These are phyloP conservation scores for Wickerhamiella bombiphila DNA, from an alignment of 805 yeast genomes.

Conservation along the genomic window DNA sequence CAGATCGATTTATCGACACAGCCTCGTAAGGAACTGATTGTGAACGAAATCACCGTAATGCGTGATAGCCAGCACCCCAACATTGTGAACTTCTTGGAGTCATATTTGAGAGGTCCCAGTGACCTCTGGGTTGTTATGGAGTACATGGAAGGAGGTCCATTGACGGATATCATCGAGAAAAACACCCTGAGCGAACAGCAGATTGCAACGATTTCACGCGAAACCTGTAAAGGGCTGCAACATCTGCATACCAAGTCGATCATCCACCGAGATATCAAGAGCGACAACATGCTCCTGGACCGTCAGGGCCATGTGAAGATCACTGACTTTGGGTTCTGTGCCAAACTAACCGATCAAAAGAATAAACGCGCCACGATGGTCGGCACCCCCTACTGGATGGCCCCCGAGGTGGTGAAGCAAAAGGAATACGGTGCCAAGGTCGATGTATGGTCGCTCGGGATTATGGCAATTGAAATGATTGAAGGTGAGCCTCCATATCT, in stretches of 20 bases:
- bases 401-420: constrained; percentile 71
- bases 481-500: constrained; percentile 77
- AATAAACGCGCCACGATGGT: constrained; percentile 74
- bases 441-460: constrained; percentile 72
- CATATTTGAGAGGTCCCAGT: constrained; percentile 52
- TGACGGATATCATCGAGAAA: constrained; percentile 79
- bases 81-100: constrained; percentile 87
- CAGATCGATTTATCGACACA: constrained; percentile 87
- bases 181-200: constrained; percentile 72
- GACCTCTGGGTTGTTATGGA: constrained; percentile 99
- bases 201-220: constrained; percentile 80
- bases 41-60: constrained; percentile 93
- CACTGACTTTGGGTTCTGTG: constrained; percentile 86
- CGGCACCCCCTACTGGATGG: constrained; percentile 87
- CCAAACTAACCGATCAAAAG: constrained; percentile 59
- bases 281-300: constrained; percentile 83
- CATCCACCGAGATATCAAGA: constrained; percentile 92
- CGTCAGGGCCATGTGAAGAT: constrained; percentile 75
- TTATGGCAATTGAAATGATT: constrained; percentile 78
- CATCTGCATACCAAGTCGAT: constrained; percentile 85
- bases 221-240: constrained; percentile 80
- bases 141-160: constrained; percentile 97
- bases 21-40: constrained; percentile 87
- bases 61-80: constrained; percentile 88
- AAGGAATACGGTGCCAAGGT: constrained; percentile 72